Conservation (phyloP, 2,329 filamentous ascomycete genomes). For the Taxawa tesnikishii region DNA sequence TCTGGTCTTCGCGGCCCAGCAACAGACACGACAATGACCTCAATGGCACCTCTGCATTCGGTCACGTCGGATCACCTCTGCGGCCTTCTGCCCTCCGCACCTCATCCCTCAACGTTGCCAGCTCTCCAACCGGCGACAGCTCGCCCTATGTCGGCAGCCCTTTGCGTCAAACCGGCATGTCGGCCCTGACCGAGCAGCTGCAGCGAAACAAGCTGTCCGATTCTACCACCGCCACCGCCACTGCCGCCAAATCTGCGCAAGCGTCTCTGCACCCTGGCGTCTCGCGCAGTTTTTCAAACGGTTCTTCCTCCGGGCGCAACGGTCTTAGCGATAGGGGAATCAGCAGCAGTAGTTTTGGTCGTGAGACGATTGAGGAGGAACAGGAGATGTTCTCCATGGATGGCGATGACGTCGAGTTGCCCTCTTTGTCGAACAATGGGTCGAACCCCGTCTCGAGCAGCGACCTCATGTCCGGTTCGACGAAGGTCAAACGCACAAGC, state of each 20-base stretch:
- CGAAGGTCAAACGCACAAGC: conserved; percentile 2
- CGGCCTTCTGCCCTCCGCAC: conserved; percentile 33
- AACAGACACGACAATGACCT: conserved; percentile 41
- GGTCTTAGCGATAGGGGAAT: conserved; percentile 13
- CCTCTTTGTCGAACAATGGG: not conserved
- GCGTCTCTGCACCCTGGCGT: conserved; percentile 4
- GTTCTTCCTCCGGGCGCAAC: conserved; percentile 4
- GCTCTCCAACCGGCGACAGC: conserved; percentile 28
- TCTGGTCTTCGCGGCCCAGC: conserved; percentile 39
- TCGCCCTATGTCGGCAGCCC: conserved; percentile 39
- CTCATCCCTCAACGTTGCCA: conserved; percentile 33
- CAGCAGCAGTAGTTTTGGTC: conserved; percentile 15
- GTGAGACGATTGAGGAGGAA: conserved; percentile 16
- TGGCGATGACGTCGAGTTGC: conserved; percentile 8
- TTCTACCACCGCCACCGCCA: too few relatives aligned
- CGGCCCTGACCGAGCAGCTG: conserved; percentile 46
- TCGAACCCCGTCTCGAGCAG: too few relatives aligned
- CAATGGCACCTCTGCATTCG: conserved; percentile 23
- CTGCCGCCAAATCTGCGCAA: conserved; percentile 9
- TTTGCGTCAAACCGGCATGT: conserved; percentile 44
- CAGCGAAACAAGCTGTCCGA: conserved; percentile 23
- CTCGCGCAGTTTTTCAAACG: conserved; percentile 10
- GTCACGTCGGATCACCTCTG: conserved; percentile 53
- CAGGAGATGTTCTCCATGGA: conserved; percentile 21
- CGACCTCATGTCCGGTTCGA: too few relatives aligned